These are phyloP conservation scores for Hypericum perforatum DNA, from an alignment of 345 rosid species.

Conservation along the genomic window DNA sequence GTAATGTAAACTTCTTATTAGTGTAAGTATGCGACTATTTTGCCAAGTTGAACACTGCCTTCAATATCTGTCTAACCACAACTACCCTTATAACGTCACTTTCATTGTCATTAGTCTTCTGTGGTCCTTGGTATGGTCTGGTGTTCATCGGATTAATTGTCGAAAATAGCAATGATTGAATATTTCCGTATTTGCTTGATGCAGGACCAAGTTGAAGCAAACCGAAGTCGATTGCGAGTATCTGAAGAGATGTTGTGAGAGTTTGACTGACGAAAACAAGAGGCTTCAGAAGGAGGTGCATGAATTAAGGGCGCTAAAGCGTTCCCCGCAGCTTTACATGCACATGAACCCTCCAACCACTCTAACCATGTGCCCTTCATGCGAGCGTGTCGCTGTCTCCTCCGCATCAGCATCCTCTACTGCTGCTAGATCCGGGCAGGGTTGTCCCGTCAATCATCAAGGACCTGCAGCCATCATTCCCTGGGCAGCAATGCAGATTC, in stretches of 20 bases:
- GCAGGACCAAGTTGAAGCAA: conserved; percentile 83
- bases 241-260: conserved; percentile 68
- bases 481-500: conserved; percentile 41
- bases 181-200: conserved; percentile 9
- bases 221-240: conserved; percentile 87
- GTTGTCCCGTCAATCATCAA: conserved; percentile 17
- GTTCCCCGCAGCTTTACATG: conserved; percentile 75
- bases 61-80: no score
- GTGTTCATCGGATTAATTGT: background rate
- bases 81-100: no score
- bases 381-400: conserved; percentile 55
- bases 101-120: background rate
- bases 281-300: conserved; percentile 77
- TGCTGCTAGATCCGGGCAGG: conserved; percentile 8
- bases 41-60: no score
- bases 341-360: conserved; percentile 87
- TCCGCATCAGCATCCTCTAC: conserved; percentile 23
- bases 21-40: no score
- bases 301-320: conserved; percentile 75
- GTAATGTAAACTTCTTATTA: no score
- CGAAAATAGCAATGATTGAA: background rate
- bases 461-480: conserved; percentile 28
- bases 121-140: background rate
- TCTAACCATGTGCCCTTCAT: conserved; percentile 84
- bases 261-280: conserved; percentile 62